Evolutionary conservation across 2,329 filamentous ascomycete genomes (phyloP).

Genomic region (Pezizomycotina sp.): DNA sequence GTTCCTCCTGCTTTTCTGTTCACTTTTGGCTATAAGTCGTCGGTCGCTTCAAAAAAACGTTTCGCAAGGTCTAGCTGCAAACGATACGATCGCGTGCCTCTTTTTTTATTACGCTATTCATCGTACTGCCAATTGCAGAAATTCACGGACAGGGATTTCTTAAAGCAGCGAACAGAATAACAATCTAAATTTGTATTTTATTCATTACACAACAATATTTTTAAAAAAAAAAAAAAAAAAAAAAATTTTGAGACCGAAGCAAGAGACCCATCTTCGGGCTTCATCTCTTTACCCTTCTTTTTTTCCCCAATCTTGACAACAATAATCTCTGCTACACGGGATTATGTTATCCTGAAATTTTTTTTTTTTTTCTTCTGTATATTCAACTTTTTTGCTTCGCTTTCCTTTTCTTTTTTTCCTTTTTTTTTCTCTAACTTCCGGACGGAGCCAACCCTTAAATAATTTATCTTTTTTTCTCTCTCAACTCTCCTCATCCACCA

Average conservation of each 20-base stretch:
- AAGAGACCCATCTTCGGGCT: no score
- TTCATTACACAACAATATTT: neutral
- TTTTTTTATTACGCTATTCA: no score
- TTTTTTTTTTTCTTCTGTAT: slow-evolving; percentile 1
- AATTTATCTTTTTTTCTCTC: neutral
- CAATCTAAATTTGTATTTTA: no score
- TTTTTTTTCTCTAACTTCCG: neutral
- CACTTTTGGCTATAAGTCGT: no score
- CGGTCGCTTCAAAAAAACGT: no score
- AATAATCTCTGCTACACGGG: slow-evolving; percentile 3
- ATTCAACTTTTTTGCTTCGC: neutral
- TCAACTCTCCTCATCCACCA: neutral
- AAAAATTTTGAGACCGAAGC: neutral
- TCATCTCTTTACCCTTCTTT: no score
- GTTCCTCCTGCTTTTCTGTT: no score
- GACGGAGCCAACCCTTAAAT: neutral
- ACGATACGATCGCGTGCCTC: no score
- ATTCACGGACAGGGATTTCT: no score
- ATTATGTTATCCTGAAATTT: neutral
- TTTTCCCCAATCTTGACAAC: neutral
- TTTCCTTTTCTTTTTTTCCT: neutral
- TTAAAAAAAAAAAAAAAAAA: slow-evolving; percentile 1
- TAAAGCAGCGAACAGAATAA: no score
- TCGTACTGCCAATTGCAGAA: no score
- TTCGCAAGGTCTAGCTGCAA: no score